Percentiles rank a stretch among this genome's conserved stretches.
These are phyloP conservation scores for Pseudoscleropodium purum DNA, from an alignment of 225 moss, liverwort and hornwort genomes.

Conservation along the genomic window DNA sequence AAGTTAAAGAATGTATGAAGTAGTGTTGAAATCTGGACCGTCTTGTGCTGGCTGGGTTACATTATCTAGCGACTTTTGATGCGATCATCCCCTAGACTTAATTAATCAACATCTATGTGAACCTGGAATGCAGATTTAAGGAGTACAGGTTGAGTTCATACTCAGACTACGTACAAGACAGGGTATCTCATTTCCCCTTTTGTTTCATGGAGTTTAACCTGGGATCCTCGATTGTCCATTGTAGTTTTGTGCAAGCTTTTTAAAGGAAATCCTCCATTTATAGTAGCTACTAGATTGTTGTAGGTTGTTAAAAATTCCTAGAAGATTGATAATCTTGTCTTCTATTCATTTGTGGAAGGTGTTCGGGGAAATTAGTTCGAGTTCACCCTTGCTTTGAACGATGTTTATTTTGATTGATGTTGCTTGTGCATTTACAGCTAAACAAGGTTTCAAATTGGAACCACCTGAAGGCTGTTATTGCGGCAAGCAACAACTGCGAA, in stretches of 20 bases:
- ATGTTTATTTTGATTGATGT: neutral
- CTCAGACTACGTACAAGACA: constrained; percentile 26
- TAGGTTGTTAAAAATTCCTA: neutral
- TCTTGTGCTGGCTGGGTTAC: neutral
- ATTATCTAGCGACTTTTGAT: neutral
- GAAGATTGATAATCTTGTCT: neutral
- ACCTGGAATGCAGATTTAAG: constrained; percentile 19
- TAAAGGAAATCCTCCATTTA: neutral
- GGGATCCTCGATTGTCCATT: neutral
- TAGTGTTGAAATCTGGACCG: neutral
- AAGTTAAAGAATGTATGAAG: neutral
- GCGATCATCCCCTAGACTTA: neutral
- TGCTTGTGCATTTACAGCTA: constrained; percentile 1
- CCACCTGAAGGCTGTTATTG: constrained; percentile 41
- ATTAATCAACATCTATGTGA: neutral
- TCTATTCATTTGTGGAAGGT: neutral
- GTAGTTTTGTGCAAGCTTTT: neutral
- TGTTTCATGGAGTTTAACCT: neutral
- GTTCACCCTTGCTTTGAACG: neutral
- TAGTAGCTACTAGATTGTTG: neutral
- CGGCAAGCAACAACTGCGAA: constrained; percentile 14
- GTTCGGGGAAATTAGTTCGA: neutral
- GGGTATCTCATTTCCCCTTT: neutral
- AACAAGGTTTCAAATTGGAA: constrained; percentile 38
- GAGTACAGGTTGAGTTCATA: constrained; percentile 31